Conservation (phyloP, 352 stramenopile genomes). For the Phytophthora multivora region DNA sequence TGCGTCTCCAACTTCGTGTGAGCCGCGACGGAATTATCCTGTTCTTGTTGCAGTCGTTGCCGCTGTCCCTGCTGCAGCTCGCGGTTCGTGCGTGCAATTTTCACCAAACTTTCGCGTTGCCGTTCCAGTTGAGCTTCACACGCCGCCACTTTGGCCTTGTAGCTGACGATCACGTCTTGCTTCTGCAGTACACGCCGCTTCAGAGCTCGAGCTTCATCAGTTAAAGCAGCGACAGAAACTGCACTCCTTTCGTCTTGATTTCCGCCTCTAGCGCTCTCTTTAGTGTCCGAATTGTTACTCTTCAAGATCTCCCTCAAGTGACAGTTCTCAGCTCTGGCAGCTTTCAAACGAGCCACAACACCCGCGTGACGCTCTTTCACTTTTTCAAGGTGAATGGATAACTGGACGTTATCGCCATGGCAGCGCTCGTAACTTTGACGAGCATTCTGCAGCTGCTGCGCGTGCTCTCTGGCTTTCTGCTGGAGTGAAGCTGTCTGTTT, state of each 20-base stretch:
- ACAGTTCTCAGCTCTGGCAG: constrained; percentile 40
- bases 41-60: constrained; percentile 22
- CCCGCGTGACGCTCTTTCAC: constrained; percentile 30
- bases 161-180: constrained; percentile 52
- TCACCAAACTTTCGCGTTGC: constrained; percentile 43
- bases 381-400: constrained; percentile 42
- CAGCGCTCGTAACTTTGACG: constrained; percentile 37
- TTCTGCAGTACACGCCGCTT: constrained; percentile 63
- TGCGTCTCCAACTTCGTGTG: constrained; percentile 21
- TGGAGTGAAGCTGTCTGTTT: constrained; percentile 33
- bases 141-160: constrained; percentile 46
- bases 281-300: constrained; percentile 4
- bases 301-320: constrained; percentile 36
- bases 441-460: constrained; percentile 37
- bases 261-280: neutral
- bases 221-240: constrained; percentile 12
- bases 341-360: constrained; percentile 40
- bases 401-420: constrained; percentile 40
- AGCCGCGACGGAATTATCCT: constrained; percentile 4
- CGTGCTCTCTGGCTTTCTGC: constrained; percentile 50
- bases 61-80: constrained; percentile 42
- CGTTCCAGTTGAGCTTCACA: constrained; percentile 38
- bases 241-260: constrained; percentile 4
- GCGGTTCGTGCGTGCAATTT: constrained; percentile 45
- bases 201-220: constrained; percentile 45